phyloP scores from a whole-genome alignment of 495 filamentous ascomycete genomes.

The Xylaria sp. region DNA sequence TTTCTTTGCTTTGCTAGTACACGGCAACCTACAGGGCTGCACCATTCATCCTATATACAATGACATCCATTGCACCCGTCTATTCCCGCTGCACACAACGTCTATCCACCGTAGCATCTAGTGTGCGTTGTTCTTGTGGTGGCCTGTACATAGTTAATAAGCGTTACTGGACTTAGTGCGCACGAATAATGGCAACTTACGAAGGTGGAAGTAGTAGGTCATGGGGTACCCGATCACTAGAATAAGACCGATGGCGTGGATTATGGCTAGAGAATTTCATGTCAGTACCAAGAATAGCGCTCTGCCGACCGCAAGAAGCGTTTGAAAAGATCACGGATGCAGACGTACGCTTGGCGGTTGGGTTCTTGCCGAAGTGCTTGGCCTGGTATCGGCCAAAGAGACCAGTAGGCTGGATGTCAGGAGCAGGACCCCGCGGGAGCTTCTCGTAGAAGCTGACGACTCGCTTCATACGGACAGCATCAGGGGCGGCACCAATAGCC shows the following conservation, averaged over 20 bases:
- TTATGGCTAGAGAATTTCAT: slow-evolving; percentile 66
- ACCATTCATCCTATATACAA: slow-evolving; percentile 54
- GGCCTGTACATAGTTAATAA: slow-evolving; percentile 65
- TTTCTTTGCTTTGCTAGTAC: slow-evolving; percentile 39
- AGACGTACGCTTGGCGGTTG: slow-evolving; percentile 83
- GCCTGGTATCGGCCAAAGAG: slow-evolving; percentile 87
- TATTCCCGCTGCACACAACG: slow-evolving; percentile 16
- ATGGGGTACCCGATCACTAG: slow-evolving; percentile 86
- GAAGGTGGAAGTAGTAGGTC: slow-evolving; percentile 99
- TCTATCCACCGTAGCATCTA: slow-evolving; percentile 54
- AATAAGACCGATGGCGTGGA: slow-evolving; percentile 81
- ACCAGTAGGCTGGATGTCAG: slow-evolving; percentile 78
- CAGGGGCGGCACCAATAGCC: slow-evolving; percentile 89
- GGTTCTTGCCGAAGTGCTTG: slow-evolving; percentile 93
- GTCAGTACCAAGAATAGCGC: slow-evolving; percentile 32
- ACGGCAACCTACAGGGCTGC: slow-evolving; percentile 34
- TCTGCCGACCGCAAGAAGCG: neutral
- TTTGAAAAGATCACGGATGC: neutral
- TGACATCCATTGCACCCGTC: slow-evolving; percentile 33
- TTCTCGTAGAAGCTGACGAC: slow-evolving; percentile 98
- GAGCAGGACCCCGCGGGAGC: slow-evolving; percentile 87
- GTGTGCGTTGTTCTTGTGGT: slow-evolving; percentile 99
- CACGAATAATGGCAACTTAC: slow-evolving; percentile 61
- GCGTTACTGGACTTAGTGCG: neutral
- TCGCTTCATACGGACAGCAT: slow-evolving; percentile 94